Evolutionary conservation across 352 stramenopile species (phyloP).

Genomic region (Globisporangium irregulare): DNA sequence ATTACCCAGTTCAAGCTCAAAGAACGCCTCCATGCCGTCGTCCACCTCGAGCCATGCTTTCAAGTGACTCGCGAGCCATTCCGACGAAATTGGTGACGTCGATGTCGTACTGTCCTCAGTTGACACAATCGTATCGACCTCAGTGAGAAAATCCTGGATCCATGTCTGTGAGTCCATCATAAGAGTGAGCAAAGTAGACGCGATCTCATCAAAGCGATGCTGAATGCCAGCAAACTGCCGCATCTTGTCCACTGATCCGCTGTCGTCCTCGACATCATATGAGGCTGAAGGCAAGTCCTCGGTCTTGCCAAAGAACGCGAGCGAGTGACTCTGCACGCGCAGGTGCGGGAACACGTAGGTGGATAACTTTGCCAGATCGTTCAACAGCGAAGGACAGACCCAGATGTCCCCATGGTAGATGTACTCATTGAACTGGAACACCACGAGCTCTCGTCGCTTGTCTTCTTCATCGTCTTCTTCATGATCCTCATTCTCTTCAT

Average conservation of each 20-base stretch:
- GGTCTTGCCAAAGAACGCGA: constrained; percentile 32
- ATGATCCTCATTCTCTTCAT: constrained; percentile 13
- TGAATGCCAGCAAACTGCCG: constrained; percentile 16
- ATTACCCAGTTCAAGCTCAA: constrained; percentile 44
- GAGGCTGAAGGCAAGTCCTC: constrained; percentile 27
- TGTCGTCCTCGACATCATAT: background rate
- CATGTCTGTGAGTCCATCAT: constrained; percentile 53
- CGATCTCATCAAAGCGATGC: constrained; percentile 31
- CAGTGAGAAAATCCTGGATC: constrained; percentile 44
- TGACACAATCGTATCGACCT: constrained; percentile 34
- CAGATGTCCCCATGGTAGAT: constrained; percentile 41
- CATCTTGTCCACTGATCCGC: constrained; percentile 5
- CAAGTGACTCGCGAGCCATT: constrained; percentile 40
- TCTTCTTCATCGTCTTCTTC: constrained; percentile 19
- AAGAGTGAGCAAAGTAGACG: constrained; percentile 32
- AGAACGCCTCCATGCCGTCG: constrained; percentile 53
- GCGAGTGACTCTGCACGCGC: constrained; percentile 38
- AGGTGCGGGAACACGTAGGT: constrained; percentile 37
- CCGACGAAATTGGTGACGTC: constrained; percentile 9
- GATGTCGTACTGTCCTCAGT: constrained; percentile 10
- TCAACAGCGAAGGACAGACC: constrained; percentile 25
- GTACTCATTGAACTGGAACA: constrained; percentile 72
- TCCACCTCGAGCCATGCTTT: constrained; percentile 50
- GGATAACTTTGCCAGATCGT: constrained; percentile 43
- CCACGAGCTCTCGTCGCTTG: constrained; percentile 30